Evolutionary conservation across 129 eudicot species (phyloP).

Genomic region (Ambrosia trifida): DNA sequence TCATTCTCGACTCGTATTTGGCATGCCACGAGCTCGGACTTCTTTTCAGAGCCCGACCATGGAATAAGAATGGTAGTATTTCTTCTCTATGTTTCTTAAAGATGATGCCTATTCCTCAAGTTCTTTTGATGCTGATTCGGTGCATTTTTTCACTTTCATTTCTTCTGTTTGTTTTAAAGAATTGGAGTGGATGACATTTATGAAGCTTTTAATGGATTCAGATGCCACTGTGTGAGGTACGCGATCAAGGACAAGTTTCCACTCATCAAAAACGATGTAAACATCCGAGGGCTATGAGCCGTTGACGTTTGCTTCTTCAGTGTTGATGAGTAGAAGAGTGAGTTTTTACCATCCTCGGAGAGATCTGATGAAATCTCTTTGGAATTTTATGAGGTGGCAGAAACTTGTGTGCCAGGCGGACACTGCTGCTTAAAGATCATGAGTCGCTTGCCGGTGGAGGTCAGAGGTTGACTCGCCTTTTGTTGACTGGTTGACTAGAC

Average conservation of each 20-base stretch:
- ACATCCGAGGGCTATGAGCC: slow-evolving; percentile 56
- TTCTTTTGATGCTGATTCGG: slow-evolving; percentile 80
- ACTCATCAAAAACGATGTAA: slow-evolving; percentile 67
- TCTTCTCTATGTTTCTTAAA: slow-evolving; percentile 80
- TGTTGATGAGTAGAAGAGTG: slow-evolving; percentile 61
- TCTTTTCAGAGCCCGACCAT: slow-evolving; percentile 86
- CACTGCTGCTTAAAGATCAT: slow-evolving; percentile 89
- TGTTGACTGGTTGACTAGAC: slow-evolving; percentile 58
- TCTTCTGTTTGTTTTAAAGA: slow-evolving; percentile 73
- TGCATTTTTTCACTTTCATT: slow-evolving; percentile 70
- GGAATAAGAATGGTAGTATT: slow-evolving; percentile 82
- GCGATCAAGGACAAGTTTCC: slow-evolving; percentile 89
- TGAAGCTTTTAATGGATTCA: slow-evolving; percentile 90
- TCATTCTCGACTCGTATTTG: slow-evolving; percentile 94
- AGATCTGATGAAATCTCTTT: slow-evolving; percentile 76
- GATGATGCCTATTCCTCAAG: slow-evolving; percentile 86
- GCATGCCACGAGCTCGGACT: slow-evolving; percentile 73
- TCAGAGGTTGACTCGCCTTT: slow-evolving; percentile 83
- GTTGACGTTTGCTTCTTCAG: slow-evolving; percentile 38
- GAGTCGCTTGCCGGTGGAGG: slow-evolving; percentile 90
- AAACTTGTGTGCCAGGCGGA: slow-evolving; percentile 91
- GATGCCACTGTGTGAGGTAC: slow-evolving; percentile 92
- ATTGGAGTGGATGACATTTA: slow-evolving; percentile 82
- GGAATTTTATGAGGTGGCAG: slow-evolving; percentile 81
- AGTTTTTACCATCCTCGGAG: slow-evolving; percentile 91